Evolutionary conservation across 805 yeast species (phyloP), one percentile per base, ranked within the genome.

Genomic region (Zygosaccharomyces pseudorouxii): DNA sequence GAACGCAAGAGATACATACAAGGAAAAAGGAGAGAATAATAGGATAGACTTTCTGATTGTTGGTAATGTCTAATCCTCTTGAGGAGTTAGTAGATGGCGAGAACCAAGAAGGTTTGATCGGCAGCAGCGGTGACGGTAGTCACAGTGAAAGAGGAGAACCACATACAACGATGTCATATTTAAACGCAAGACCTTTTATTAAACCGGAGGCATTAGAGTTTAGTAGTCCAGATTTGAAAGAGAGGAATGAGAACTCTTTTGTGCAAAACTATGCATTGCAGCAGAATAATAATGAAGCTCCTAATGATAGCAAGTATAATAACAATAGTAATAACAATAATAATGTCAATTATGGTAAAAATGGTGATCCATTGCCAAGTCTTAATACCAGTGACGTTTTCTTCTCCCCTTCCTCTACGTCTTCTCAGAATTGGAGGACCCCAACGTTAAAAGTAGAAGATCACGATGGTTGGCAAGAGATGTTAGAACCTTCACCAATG

Each of bases 381-480:
- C n/a, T 40, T 5, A 45, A 38, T 31, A 29, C 41, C 3, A 47
- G 20, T 33, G 54, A 51, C 7, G 45, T 51, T 16, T 23, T 49
- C 22, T 51, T 51, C 33, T 51, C 55, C 11, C 55, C 55, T 12
- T 33, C 55, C 6, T 51, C 55, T 4, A 42, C 50, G 12, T 51
- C 52, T 8, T 51, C 55, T 22, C 41, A 45, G 25, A 48, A 48
- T 43, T 43, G 47, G 25, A 48, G 44, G 19, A 56, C 60, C 3
- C 60, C 60, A n/a, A 56, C 60, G 9, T 39, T 56, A 35, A 56
- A 55, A 39, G 45, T 55, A 3, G 60, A 56, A 33, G 48, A 47
- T 16, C 53, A 48, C 27, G 50, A 45, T 27, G 47, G 39, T 10
- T 49, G 52, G 54, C 51, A 43, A 5, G 45, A 51, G 7, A 16